A percentile compares a stretch with the other conserved stretches of the same genome.
phyloP scores from a whole-genome alignment of 2,329 filamentous ascomycete species.

The Trichoderma afroharzianum region DNA sequence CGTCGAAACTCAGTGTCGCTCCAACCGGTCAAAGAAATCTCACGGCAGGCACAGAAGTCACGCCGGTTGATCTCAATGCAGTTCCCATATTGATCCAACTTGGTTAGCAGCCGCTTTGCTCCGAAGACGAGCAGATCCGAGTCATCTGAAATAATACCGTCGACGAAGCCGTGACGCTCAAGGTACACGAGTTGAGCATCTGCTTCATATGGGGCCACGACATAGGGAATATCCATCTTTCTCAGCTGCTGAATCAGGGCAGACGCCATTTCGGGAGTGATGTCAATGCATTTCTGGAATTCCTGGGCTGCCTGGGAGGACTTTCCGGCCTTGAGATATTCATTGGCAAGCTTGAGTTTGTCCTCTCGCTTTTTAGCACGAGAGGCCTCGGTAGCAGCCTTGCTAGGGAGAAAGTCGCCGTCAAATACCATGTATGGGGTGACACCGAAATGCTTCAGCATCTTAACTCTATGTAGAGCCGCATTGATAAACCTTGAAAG shows the following conservation, averaged over 20 bases:
- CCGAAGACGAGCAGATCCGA: constrained; percentile 96
- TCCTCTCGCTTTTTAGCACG: constrained; percentile 73
- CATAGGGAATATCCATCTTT: constrained; percentile 71
- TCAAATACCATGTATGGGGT: constrained; percentile 97
- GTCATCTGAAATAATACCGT: constrained; percentile 91
- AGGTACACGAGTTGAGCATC: constrained; percentile 96
- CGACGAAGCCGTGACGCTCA: constrained; percentile 77
- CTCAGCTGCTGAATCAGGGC: constrained; percentile 90
- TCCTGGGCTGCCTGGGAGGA: constrained; percentile 75
- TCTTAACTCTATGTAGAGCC: constrained; percentile 82
- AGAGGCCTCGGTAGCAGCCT: constrained; percentile 78
- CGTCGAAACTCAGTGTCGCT: constrained; percentile 84
- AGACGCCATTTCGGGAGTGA: constrained; percentile 93
- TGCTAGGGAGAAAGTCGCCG: constrained; percentile 91
- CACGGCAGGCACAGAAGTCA: constrained; percentile 84
- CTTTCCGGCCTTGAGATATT: constrained; percentile 78
- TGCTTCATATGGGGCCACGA: constrained; percentile 96
- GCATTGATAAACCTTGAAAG: constrained; percentile 76
- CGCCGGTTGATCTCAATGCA: constrained; percentile 87
- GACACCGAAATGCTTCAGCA: constrained; percentile 90
- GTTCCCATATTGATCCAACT: constrained; percentile 89
- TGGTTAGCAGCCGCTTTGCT: constrained; percentile 84
- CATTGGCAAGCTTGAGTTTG: constrained; percentile 70
- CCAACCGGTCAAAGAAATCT: constrained; percentile 88
- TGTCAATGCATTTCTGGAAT: constrained; percentile 91